These are phyloP conservation scores for Flaveria trinervia DNA, from an alignment of 129 eudicot genomes.

Conservation along the genomic window DNA sequence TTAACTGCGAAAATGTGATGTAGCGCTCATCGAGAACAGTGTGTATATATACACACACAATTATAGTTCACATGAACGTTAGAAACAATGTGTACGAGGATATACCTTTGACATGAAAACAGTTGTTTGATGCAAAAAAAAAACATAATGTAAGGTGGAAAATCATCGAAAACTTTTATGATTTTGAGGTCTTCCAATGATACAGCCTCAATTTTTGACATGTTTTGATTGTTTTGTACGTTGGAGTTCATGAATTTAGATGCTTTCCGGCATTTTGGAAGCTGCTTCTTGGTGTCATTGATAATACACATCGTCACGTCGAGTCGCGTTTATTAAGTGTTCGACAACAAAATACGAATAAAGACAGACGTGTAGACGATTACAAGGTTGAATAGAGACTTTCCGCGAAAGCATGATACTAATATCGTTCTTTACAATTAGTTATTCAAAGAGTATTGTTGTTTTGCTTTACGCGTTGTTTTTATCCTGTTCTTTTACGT, in stretches of 20 bases:
- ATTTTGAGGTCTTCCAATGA: conserved; percentile 10
- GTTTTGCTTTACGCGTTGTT: background rate
- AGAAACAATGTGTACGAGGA: conserved; percentile 29
- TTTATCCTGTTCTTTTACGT: background rate
- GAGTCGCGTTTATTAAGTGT: background rate
- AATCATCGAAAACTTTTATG: background rate
- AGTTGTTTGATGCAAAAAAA: background rate
- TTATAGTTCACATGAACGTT: conserved; percentile 4
- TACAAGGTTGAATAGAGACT: background rate
- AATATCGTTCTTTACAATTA: background rate
- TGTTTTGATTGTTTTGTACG: conserved; percentile 5
- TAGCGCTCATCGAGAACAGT: background rate
- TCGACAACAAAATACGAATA: conserved; percentile 1
- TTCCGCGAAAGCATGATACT: background rate
- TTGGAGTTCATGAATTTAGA: background rate
- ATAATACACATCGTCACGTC: background rate
- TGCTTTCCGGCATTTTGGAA: conserved; percentile 19
- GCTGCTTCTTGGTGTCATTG: background rate
- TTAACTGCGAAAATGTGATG: background rate
- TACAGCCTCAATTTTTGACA: background rate
- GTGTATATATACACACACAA: background rate
- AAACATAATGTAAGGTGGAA: background rate
- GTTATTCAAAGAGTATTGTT: background rate
- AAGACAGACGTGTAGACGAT: background rate
- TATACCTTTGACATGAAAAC: conserved; percentile 22